Base-by-base conservation (phyloP, 352 stramenopile species). In the Pythium pyrilobum region DNA sequence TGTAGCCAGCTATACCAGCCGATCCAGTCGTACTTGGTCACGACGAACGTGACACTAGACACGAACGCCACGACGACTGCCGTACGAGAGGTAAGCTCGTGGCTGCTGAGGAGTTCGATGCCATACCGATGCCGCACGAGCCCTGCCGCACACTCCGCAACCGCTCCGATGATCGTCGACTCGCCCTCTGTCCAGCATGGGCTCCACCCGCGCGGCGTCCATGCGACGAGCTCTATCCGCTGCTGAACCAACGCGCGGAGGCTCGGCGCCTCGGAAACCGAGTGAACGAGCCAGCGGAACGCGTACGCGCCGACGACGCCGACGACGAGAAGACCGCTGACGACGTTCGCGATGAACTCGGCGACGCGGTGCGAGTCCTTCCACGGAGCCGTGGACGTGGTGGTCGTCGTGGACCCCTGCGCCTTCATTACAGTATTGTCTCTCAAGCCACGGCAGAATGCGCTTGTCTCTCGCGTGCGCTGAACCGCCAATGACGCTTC, bases 331-430 rank as follows among this genome's bases (percentile, higher is more conserved):
- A 70, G 49, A 9, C 74, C 77, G 52, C 77, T 74, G 27, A 70
- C 56, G 37, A 87, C 72, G 52, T 87, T 79, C 31, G 74, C 77
- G 27, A 87, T 56, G 48, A 87, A 87, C 58, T 77, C 60, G 36
- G 74, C 77, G 41, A 85, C 57, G 32, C 74, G 74, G 9, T 81
- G 68, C 51, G 70, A 72, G 61, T 85, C 71, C 53, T 84, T 85
- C 77, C 77, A 87, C 52, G 59, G 38, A 6, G 37, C 20, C 44
- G 33, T 49, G 25, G 24, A 18, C 20, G 4, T 20, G 38, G n/a
- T n/a, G n/a, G n/a, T n/a, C n/a, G n/a, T n/a, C n/a, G n/a, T n/a
- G n/a, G n/a, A n/a, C n/a, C n/a, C n/a, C n/a, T n/a, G n/a, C n/a
- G n/a, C n/a, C n/a, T n/a, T n/a, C n/a, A n/a, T n/a, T n/a, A n/a